These are phyloP conservation scores for Roridomyces roridus DNA, from an alignment of 768 basidiomycete genomes.

Conservation along the genomic window DNA sequence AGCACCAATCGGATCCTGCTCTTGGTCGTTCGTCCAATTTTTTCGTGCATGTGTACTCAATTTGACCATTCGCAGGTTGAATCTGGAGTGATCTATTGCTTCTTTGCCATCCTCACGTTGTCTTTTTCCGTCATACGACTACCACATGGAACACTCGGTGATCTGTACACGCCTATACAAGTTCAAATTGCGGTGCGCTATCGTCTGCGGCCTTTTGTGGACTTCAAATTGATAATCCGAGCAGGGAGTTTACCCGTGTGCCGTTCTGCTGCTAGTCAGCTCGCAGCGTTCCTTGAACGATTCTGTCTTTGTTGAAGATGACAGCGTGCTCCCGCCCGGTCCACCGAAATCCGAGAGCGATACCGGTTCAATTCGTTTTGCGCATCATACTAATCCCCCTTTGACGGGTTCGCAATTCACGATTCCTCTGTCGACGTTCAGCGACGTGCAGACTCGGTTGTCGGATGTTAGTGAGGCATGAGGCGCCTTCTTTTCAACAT, in stretches of 20 bases:
- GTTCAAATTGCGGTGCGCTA: slow-evolving; percentile 6
- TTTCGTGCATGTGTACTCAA: too few species aligned
- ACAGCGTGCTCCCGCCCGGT: neutral
- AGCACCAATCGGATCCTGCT: neutral
- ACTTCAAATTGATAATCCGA: neutral
- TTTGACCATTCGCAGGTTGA: neutral
- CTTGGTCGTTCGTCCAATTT: neutral
- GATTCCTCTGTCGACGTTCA: neutral
- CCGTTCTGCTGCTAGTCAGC: slow-evolving; percentile 24
- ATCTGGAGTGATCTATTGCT: slow-evolving; percentile 1
- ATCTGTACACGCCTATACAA: slow-evolving; percentile 2
- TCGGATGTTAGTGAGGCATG: neutral
- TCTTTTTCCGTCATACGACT: neutral
- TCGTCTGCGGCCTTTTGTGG: neutral
- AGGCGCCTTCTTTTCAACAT: too few species aligned
- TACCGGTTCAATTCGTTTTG: neutral
- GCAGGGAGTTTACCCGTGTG: slow-evolving; percentile 14
- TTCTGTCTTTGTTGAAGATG: slow-evolving; percentile 7
- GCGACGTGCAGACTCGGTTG: neutral
- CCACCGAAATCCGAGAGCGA: neutral
- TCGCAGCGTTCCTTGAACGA: slow-evolving; percentile 17
- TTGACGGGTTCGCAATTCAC: too few species aligned
- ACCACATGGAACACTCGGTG: neutral
- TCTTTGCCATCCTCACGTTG: neutral
- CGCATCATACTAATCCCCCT: slow-evolving; percentile 1